Percentiles rank a stretch among this genome's conserved stretches.
Evolutionary conservation across 2,329 filamentous ascomycete genomes (phyloP).

Genomic region (Aspergillus sojae): DNA sequence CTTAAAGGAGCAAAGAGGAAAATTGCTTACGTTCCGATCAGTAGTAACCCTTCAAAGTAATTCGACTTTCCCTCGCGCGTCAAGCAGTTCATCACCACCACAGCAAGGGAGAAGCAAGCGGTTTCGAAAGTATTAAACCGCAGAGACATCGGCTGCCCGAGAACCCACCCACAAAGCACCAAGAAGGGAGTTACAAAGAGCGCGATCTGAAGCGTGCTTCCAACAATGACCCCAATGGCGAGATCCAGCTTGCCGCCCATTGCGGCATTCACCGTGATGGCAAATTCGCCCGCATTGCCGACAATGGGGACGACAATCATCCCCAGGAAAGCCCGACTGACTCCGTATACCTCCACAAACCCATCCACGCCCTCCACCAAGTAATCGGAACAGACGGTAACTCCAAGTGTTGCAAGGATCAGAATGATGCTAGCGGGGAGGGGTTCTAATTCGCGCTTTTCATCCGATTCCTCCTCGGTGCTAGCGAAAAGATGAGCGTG

Average conservation of each 20-base stretch:
- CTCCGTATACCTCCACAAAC: conserved; percentile 54
- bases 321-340: conserved; percentile 61
- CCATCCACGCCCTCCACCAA: conserved; percentile 58
- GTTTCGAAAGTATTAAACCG: conserved; percentile 24
- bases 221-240: conserved; percentile 58
- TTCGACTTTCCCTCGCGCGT: conserved; percentile 23
- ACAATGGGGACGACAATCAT: conserved; percentile 60
- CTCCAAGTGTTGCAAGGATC: conserved; percentile 22
- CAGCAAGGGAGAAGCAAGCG: conserved; percentile 22
- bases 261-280: conserved; percentile 57
- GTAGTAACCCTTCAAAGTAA: conserved; percentile 23
- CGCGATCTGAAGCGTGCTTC: conserved; percentile 58
- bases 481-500: conserved; percentile 22
- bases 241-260: conserved; percentile 62
- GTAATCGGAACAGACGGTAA: conserved; percentile 30
- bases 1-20: not conserved
- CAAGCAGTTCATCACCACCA: conserved; percentile 25
- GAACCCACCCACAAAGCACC: conserved; percentile 59
- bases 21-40: conserved; percentile 22
- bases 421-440: conserved; percentile 20
- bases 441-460: conserved; percentile 15
- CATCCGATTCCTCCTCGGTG: conserved; percentile 15
- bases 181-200: conserved; percentile 60
- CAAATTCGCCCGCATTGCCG: conserved; percentile 60
- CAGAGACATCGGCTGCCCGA: conserved; percentile 51